These are phyloP conservation scores for Magnolia officinalis DNA, from an alignment of 164 flowering plant genomes.

Conservation along the genomic window DNA sequence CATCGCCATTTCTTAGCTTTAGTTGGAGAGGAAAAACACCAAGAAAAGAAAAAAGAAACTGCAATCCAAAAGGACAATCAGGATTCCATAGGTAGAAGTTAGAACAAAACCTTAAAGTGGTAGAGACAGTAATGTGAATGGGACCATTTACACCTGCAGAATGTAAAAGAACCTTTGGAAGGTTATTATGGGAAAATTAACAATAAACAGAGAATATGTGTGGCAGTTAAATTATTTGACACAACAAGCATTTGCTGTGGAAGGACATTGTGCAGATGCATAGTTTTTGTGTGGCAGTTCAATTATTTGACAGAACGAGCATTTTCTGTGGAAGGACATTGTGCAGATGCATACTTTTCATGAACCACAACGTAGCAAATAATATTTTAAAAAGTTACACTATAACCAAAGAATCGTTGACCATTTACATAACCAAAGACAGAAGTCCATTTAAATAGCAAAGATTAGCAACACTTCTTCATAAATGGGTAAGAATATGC, in stretches of 20 bases:
- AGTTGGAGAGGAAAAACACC: no score
- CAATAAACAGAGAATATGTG: not conserved
- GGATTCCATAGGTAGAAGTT: not conserved
- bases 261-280: no score
- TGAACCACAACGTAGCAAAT: no score
- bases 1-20: no score
- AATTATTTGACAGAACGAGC: no score
- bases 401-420: not conserved
- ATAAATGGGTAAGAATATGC: not conserved
- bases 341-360: no score
- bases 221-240: not conserved
- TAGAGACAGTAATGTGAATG: constrained; percentile 27
- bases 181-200: not conserved
- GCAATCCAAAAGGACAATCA: not conserved
- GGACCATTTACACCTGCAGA: constrained; percentile 42
- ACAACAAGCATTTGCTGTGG: no score
- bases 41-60: no score
- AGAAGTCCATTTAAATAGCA: not conserved
- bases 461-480: not conserved
- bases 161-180: not conserved
- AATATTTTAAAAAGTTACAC: no score
- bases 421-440: not conserved
- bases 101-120: constrained; percentile 28
- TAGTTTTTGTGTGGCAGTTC: not conserved
- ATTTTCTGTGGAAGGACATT: no score